These are phyloP conservation scores for Acacia concinna DNA, from an alignment of 331 rosid species.

Conservation along the genomic window DNA sequence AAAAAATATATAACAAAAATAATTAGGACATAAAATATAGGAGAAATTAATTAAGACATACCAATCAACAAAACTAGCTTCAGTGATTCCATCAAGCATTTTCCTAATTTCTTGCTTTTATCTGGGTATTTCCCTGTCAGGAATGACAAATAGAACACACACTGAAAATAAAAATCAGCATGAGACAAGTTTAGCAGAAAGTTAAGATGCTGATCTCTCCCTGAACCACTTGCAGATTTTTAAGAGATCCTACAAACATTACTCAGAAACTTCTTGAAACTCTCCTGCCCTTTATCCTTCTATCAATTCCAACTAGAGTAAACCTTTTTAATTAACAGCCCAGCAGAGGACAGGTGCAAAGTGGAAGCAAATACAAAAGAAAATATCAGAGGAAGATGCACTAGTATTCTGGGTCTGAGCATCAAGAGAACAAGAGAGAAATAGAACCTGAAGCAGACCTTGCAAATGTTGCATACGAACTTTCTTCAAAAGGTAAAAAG, in stretches of 20 bases:
- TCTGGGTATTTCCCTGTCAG: constrained; percentile 71
- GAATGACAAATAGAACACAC: constrained; percentile 21
- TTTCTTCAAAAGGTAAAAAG: constrained; percentile 97
- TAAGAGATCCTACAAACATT: not conserved
- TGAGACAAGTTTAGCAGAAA: not conserved
- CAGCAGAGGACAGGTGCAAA: not conserved
- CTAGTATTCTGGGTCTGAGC: constrained; percentile 9
- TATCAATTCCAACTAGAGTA: not conserved
- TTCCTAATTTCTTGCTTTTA: constrained; percentile 63
- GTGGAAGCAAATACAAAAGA: constrained; percentile 8
- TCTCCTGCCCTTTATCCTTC: not conserved
- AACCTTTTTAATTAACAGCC: not conserved
- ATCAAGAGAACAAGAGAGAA: constrained; percentile 42
- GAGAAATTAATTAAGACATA: constrained; percentile 36
- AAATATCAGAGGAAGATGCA: not conserved
- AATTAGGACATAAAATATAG: no score
- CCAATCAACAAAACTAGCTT: constrained; percentile 92
- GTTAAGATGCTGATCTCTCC: not conserved
- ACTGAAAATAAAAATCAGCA: not conserved
- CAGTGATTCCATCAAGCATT: constrained; percentile 69
- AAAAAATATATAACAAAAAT: constrained; percentile 44
- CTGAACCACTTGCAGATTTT: not conserved
- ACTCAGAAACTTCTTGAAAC: not conserved
- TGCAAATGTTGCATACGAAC: constrained; percentile 87
- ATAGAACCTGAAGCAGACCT: constrained; percentile 93